Evolutionary conservation across 164 flowering plant species (phyloP).

Genomic region (Brasenia schreberi): DNA sequence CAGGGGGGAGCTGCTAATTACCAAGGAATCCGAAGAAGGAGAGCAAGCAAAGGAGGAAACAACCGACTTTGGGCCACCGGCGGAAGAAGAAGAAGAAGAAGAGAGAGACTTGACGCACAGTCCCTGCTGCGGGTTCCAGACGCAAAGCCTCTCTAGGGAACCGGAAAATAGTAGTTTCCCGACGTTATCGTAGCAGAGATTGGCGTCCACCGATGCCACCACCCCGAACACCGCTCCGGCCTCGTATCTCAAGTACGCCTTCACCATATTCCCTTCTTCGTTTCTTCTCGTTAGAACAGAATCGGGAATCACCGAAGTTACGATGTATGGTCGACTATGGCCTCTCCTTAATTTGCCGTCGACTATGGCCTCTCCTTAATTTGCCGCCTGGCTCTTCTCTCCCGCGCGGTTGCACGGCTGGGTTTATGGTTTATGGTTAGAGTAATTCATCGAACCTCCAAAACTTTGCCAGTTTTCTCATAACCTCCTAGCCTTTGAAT

Average conservation of each 20-base stretch:
- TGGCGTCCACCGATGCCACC: conserved; percentile 54
- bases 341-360: background rate
- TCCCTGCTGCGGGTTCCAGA: conserved; percentile 90
- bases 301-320: background rate
- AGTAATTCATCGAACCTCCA: too few relatives aligned
- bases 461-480: too few relatives aligned
- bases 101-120: conserved; percentile 58
- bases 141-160: conserved; percentile 68
- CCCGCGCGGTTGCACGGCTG: background rate
- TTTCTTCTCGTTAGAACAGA: background rate
- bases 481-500: too few relatives aligned
- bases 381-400: background rate
- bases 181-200: conserved; percentile 66
- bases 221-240: conserved; percentile 76
- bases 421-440: too few relatives aligned
- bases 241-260: conserved; percentile 85
- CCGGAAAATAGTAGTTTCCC: conserved; percentile 72
- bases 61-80: conserved; percentile 48
- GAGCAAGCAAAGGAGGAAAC: conserved; percentile 71
- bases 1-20: conserved; percentile 6
- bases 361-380: background rate
- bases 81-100: conserved; percentile 24
- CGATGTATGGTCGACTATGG: background rate
- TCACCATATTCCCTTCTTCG: conserved; percentile 50
- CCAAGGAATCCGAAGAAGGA: conserved; percentile 38